Evolutionary conservation across 2,329 filamentous ascomycete species (phyloP).

Genomic region (Phaeophleospora eucalypticola): DNA sequence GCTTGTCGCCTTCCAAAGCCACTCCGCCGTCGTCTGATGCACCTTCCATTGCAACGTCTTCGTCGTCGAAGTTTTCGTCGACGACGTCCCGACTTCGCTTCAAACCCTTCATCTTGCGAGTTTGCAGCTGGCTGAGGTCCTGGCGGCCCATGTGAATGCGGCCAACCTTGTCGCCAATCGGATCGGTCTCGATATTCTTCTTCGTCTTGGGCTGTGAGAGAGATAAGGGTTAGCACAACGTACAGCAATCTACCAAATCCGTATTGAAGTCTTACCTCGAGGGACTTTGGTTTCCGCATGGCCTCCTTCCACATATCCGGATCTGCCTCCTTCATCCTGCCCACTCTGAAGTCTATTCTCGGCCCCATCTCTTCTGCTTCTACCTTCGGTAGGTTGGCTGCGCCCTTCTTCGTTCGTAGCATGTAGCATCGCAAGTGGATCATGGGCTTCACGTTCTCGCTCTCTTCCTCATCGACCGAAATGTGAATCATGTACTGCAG

Average conservation of each 20-base stretch:
- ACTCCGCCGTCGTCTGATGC: conserved; percentile 18
- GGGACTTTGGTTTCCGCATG: conserved; percentile 75
- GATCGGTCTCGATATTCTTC: conserved; percentile 93
- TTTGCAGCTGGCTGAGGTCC: conserved; percentile 82
- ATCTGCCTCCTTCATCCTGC: conserved; percentile 75
- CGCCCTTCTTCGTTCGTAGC: conserved; percentile 78
- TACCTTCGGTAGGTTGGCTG: conserved; percentile 74
- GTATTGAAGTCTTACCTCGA: conserved; percentile 53
- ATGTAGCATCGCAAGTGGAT: conserved; percentile 75
- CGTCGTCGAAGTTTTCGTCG: conserved; percentile 54
- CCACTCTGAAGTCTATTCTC: conserved; percentile 84
- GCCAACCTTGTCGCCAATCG: conserved; percentile 94
- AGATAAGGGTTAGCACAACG: conserved; percentile 15
- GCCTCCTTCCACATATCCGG: conserved; percentile 80
- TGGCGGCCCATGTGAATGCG: conserved; percentile 88
- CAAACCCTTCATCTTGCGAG: conserved; percentile 98
- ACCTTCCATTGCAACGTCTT: conserved; percentile 37
- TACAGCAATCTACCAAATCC: background rate
- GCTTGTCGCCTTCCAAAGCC: conserved; percentile 21
- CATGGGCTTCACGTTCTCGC: conserved; percentile 40
- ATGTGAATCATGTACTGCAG: conserved; percentile 86
- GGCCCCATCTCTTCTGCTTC: conserved; percentile 96
- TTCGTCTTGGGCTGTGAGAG: conserved; percentile 58
- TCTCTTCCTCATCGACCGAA: conserved; percentile 59
- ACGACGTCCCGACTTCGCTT: conserved; percentile 72